Percentiles rank a stretch among this genome's conserved stretches.
These are phyloP conservation scores for Chytriomyces sp. DNA, from an alignment of 192 early-diverging fungal species.

Conservation along the genomic window DNA sequence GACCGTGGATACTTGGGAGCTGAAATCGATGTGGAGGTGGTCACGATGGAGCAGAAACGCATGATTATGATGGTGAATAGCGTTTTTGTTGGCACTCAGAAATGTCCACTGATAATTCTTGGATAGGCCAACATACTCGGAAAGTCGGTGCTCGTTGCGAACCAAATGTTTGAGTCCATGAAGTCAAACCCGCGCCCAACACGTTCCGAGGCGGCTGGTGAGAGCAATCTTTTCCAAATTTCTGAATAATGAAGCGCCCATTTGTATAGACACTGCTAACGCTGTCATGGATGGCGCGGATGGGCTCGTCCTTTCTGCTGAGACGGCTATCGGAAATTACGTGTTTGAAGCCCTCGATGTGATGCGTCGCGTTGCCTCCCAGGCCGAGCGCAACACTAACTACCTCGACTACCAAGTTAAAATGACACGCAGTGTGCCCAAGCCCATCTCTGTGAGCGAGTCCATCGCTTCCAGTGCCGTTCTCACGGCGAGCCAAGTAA, in stretches of 20 bases:
- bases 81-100: neutral
- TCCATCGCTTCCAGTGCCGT: constrained; percentile 63
- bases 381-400: constrained; percentile 62
- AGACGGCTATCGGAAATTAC: constrained; percentile 60
- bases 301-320: constrained; percentile 60
- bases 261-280: constrained; percentile 44
- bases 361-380: constrained; percentile 53
- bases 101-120: neutral
- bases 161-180: constrained; percentile 67
- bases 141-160: constrained; percentile 61
- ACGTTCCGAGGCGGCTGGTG: constrained; percentile 49
- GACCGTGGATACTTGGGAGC: constrained; percentile 63
- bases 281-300: constrained; percentile 66
- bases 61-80: constrained; percentile 60
- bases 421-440: constrained; percentile 56
- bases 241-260: neutral
- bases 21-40: constrained; percentile 58
- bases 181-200: constrained; percentile 52
- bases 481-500: constrained; percentile 52
- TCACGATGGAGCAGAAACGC: constrained; percentile 61
- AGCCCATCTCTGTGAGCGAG: constrained; percentile 59
- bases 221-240: neutral
- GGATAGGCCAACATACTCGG: constrained; percentile 53
- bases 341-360: constrained; percentile 48
- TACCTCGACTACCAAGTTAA: constrained; percentile 62